Conservation (phyloP, 768 basidiomycete species). For the Rhodotorula graminis region DNA sequence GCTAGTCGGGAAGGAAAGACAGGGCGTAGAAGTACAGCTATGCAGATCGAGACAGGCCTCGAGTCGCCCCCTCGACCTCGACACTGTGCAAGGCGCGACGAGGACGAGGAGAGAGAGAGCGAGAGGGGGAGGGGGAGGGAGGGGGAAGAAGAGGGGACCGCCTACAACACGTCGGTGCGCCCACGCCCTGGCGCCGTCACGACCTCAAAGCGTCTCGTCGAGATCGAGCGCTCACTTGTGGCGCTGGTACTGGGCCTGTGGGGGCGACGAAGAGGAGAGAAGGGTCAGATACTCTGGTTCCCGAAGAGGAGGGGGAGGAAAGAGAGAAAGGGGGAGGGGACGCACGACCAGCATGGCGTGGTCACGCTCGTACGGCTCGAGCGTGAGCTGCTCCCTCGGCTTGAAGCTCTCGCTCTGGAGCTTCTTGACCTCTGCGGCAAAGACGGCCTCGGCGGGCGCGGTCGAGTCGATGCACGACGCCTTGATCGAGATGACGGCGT, state of each 20-base stretch:
- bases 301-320: neutral
- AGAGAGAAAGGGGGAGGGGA: neutral
- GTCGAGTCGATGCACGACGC: conserved; percentile 98
- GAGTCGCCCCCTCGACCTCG: too few relatives aligned
- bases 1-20: too few relatives aligned
- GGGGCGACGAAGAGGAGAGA: neutral
- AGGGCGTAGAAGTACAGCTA: neutral
- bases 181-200: too few relatives aligned
- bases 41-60: neutral
- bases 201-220: too few relatives aligned
- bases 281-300: neutral
- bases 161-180: neutral
- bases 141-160: neutral
- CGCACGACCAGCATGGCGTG: neutral
- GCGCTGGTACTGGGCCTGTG: neutral
- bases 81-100: too few relatives aligned
- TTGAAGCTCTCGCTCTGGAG: conserved; percentile 76
- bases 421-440: conserved; percentile 76
- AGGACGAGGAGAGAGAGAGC: too few relatives aligned
- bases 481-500: conserved; percentile 95
- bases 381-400: conserved; percentile 89
- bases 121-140: too few relatives aligned
- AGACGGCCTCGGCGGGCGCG: conserved; percentile 79
- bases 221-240: neutral
- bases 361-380: conserved; percentile 59